Evolutionary conservation across 1,284 basidiomycete genomes (phyloP).

Genomic region (Trichosporon sp.): DNA sequence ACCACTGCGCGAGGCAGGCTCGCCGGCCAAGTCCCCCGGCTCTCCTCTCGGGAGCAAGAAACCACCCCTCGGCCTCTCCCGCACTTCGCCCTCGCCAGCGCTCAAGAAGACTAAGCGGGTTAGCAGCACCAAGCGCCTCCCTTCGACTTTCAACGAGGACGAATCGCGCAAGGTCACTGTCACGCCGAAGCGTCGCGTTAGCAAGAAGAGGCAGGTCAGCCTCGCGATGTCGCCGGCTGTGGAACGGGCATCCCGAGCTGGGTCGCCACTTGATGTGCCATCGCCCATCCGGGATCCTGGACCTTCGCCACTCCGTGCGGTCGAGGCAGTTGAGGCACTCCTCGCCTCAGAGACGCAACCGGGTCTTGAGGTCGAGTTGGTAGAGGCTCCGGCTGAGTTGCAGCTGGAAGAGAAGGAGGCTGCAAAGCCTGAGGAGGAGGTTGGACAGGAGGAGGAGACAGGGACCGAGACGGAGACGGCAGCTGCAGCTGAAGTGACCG

Average conservation of each 20-base stretch:
- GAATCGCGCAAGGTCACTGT: not conserved
- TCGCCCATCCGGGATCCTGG: not conserved
- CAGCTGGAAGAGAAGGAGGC: too few relatives aligned
- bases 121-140: conserved; percentile 1
- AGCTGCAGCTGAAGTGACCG: too few relatives aligned
- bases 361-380: too few relatives aligned
- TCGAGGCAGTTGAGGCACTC: too few relatives aligned
- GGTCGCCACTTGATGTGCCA: not conserved
- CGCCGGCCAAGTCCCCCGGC: not conserved
- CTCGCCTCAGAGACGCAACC: too few relatives aligned
- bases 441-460: too few relatives aligned
- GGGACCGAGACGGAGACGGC: too few relatives aligned
- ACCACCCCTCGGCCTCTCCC: not conserved
- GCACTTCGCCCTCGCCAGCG: not conserved
- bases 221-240: not conserved
- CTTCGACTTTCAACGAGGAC: not conserved
- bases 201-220: not conserved
- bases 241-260: not conserved
- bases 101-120: not conserved
- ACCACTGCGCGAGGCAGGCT: not conserved
- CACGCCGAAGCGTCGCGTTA: not conserved
- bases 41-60: too few relatives aligned
- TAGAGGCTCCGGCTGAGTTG: too few relatives aligned
- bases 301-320: not conserved
- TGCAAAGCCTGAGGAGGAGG: too few relatives aligned